Evolutionary conservation across 352 stramenopile species (phyloP), one percentile per base, ranked within the genome.

Genomic region (Globisporangium iwayamae): DNA sequence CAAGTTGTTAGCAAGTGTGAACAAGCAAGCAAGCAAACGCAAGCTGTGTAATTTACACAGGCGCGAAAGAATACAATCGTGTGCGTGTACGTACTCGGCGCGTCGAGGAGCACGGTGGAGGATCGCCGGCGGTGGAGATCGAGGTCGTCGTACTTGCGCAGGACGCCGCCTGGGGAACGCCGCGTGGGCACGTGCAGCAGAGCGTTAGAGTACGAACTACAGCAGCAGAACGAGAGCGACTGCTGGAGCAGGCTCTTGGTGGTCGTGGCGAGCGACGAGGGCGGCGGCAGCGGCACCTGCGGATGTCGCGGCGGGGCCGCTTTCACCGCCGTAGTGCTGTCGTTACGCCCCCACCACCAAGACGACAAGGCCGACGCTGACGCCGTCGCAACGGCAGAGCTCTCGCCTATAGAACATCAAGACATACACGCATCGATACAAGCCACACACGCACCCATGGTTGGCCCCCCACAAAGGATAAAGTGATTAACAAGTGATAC

Each of bases 111-210:
- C 46, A 91, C 56, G 13, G 80, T 89, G 30, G 75, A 71, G 0
- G 83, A 88, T 22, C 80, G 79, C 22, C 83, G 77, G 1, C 81
- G 73, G 34, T 67, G 62, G 43, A 57, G 62, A 22, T 91, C 83
- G 6, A 78, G 20, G 41, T 91, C 83, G n/a, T 91, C 82, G 47
- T 88, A 82, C 63, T 90, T 89, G 60, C 82, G 79, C 38, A 79
- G 65, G 53, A 81, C 78, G 30, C 66, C 67, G 51, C 68, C 67
- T 71, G 62, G 39, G 34, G n/a, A 61, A 56, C 60, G 60, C 0
- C 51, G 60, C 38, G 60, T 66, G 38, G 39, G 60, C 39, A 55
- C 22, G 38, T 66, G 57, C 50, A 50, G 65, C 51, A 57, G 61
- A 39, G 53, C 30, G 56, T 60, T 62, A 64, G 63, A 52, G 47